Percentiles rank a stretch among this genome's conserved stretches.
Conservation (phyloP, 2,329 filamentous ascomycete species). For the Davidsoniella eucalypti region DNA sequence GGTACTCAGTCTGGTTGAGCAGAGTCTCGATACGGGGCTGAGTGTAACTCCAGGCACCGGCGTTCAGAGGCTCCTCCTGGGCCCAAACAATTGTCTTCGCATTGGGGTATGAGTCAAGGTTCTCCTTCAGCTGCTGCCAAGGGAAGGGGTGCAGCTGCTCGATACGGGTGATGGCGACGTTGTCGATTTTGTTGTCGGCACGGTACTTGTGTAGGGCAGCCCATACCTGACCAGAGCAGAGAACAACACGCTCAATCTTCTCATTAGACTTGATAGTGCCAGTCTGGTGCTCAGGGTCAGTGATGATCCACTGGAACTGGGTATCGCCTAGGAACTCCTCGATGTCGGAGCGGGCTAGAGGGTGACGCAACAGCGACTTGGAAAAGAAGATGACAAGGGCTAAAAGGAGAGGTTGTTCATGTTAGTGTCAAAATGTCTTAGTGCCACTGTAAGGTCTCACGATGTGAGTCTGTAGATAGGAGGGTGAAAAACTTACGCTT, state of each 20-base stretch:
- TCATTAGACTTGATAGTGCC: slow-evolving; percentile 61
- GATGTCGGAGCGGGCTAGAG: slow-evolving; percentile 72
- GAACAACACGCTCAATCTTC: slow-evolving; percentile 81
- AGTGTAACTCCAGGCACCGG: slow-evolving; percentile 91
- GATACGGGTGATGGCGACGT: slow-evolving; percentile 85
- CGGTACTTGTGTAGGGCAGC: slow-evolving; percentile 82
- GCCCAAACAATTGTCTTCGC: slow-evolving; percentile 94
- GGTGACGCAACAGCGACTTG: slow-evolving; percentile 89
- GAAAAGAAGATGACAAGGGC: slow-evolving; percentile 96
- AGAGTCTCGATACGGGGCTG: slow-evolving; percentile 95
- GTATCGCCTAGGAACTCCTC: slow-evolving; percentile 84
- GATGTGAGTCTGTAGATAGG: neutral
- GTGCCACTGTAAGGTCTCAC: slow-evolving; percentile 12
- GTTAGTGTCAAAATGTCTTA: slow-evolving; percentile 12
- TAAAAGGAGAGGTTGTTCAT: slow-evolving; percentile 20
- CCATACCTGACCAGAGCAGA: slow-evolving; percentile 93
- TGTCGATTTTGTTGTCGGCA: slow-evolving; percentile 67
- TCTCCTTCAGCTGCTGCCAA: slow-evolving; percentile 91
- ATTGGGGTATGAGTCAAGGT: slow-evolving; percentile 92
- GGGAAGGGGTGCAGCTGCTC: slow-evolving; percentile 99
- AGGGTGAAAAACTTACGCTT: slow-evolving; percentile 55
- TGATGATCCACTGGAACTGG: slow-evolving; percentile 93
- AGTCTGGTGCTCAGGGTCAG: slow-evolving; percentile 67
- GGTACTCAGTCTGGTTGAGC: slow-evolving; percentile 80
- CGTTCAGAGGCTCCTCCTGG: slow-evolving; percentile 95